These are phyloP conservation scores for Candida berthetii DNA, from an alignment of 805 yeast species.

Conservation along the genomic window DNA sequence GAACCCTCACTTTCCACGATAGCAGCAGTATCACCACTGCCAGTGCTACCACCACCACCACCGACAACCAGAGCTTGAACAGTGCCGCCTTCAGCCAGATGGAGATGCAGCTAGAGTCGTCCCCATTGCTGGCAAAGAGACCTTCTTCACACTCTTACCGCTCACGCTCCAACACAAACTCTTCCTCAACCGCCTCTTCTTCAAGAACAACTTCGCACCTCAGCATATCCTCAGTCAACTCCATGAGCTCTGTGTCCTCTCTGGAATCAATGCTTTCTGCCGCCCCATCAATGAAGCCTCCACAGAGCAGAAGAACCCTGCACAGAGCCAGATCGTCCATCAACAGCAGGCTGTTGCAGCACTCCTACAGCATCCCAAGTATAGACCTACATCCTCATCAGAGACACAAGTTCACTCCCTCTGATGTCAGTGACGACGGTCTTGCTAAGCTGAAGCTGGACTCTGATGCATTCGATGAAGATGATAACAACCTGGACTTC, in stretches of 20 bases:
- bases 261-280: slow-evolving; percentile 7
- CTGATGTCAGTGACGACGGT: no score
- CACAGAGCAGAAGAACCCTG: neutral
- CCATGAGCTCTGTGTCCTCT: slow-evolving; percentile 18
- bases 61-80: no score
- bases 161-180: no score
- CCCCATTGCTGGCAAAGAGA: slow-evolving; percentile 1
- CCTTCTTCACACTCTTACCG: no score
- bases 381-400: slow-evolving; percentile 7
- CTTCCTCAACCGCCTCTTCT: neutral
- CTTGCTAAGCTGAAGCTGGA: neutral
- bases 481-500: slow-evolving; percentile 12
- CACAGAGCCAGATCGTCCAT: neutral
- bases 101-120: no score
- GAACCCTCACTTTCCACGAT: slow-evolving; percentile 9
- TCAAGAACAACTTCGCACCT: slow-evolving; percentile 16
- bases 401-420: no score
- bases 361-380: slow-evolving; percentile 13
- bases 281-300: slow-evolving; percentile 1
- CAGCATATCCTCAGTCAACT: slow-evolving; percentile 15
- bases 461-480: slow-evolving; percentile 5
- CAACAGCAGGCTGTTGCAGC: slow-evolving; percentile 5
- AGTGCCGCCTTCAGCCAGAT: no score
- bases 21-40: no score
- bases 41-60: no score